Conservation (phyloP, 2,329 filamentous ascomycete genomes). For the Diaporthe citri region DNA sequence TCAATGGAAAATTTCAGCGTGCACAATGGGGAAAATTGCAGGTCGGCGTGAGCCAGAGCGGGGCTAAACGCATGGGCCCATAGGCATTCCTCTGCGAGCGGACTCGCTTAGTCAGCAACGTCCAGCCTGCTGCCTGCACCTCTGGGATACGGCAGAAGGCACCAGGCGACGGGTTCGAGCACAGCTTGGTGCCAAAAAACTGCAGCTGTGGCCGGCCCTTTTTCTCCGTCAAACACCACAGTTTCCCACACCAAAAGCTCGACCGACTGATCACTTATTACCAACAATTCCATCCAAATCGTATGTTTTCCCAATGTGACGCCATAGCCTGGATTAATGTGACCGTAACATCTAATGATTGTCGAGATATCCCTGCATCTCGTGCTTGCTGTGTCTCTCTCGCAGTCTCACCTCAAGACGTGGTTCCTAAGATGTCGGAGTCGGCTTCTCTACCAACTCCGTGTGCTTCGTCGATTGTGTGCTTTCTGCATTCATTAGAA, state of each 20-base stretch:
- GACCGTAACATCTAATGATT: not conserved
- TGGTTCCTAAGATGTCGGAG: not conserved
- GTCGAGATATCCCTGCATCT: not conserved
- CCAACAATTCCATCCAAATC: not conserved
- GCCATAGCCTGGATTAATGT: too few species aligned
- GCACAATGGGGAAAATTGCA: conserved; percentile 26
- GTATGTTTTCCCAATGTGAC: not conserved
- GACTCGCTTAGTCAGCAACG: not conserved
- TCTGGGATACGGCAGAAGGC: not conserved
- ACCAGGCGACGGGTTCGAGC: conserved; percentile 3
- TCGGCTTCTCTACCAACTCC: too few species aligned
- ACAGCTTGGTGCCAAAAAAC: not conserved
- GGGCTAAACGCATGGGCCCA: conserved; percentile 3
- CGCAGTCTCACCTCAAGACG: too few species aligned
- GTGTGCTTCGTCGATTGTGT: too few species aligned
- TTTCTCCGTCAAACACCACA: not conserved
- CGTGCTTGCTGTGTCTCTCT: not conserved
- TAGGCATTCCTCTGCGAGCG: not conserved
- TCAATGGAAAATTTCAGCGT: conserved; percentile 38
- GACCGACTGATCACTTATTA: not conserved
- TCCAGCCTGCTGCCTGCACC: not conserved
- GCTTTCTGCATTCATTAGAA: too few species aligned
- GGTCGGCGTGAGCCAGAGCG: conserved; percentile 5
- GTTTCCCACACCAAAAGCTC: not conserved
- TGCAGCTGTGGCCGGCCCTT: too few species aligned